These are phyloP conservation scores for Leccinum subatratum DNA, from an alignment of 1,284 basidiomycete genomes.

Conservation along the genomic window DNA sequence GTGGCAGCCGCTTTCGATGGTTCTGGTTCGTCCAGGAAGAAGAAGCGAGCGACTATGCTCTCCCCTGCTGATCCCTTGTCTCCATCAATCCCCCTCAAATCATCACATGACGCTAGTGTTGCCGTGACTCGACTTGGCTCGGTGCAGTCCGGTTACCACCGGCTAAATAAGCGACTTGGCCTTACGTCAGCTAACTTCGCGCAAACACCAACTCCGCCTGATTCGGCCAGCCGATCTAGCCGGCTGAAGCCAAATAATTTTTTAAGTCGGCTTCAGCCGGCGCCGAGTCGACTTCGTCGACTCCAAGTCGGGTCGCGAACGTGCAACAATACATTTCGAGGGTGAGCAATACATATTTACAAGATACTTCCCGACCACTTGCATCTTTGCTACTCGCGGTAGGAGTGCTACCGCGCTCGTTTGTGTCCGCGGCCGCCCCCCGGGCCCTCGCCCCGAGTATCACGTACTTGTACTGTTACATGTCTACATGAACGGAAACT, in stretches of 20 bases:
- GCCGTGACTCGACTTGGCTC: neutral
- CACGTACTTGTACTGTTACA: too few species aligned
- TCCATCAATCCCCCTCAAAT: slow-evolving; percentile 20
- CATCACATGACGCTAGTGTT: slow-evolving; percentile 9
- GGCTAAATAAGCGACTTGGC: neutral
- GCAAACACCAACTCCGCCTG: neutral
- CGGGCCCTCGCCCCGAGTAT: too few species aligned
- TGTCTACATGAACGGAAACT: too few species aligned
- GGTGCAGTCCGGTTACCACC: neutral
- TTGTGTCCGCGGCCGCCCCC: too few species aligned
- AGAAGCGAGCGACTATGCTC: slow-evolving; percentile 40
- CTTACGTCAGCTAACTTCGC: neutral
- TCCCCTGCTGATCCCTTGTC: slow-evolving; percentile 24
- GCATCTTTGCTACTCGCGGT: too few species aligned
- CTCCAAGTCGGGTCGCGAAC: neutral
- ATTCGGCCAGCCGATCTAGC: neutral
- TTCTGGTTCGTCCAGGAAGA: slow-evolving; percentile 35
- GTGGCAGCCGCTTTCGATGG: slow-evolving; percentile 37
- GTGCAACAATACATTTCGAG: neutral
- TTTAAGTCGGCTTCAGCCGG: neutral
- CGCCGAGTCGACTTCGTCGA: too few species aligned
- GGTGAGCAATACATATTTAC: too few species aligned
- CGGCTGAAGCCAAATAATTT: neutral
- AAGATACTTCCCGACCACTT: too few species aligned
- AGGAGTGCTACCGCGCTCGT: too few species aligned